Conservation (phyloP, 306 rosid genomes). For the Dryas alaskensis region DNA sequence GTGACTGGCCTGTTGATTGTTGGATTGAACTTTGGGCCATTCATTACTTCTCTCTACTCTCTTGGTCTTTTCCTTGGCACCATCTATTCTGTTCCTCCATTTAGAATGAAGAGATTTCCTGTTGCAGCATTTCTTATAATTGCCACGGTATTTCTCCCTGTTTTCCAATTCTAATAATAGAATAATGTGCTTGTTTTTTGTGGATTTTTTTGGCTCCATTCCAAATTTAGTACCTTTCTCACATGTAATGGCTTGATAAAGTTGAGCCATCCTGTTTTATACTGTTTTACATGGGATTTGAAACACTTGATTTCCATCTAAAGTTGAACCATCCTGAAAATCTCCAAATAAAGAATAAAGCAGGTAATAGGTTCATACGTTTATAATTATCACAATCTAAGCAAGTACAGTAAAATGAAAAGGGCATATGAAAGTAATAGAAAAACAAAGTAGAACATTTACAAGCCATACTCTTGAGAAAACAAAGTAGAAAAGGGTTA, state of each 20-base stretch:
- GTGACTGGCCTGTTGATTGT: conserved; percentile 70
- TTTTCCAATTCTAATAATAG: conserved; percentile 13
- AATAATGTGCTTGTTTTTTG: not conserved
- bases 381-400: not conserved
- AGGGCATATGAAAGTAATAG: not conserved
- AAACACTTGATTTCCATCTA: not conserved
- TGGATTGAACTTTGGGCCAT: conserved; percentile 78
- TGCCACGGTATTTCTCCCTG: conserved; percentile 63
- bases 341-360: not conserved
- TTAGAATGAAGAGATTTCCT: conserved; percentile 92
- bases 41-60: conserved; percentile 75
- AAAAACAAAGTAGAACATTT: not conserved
- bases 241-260: not conserved
- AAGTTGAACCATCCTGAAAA: not conserved
- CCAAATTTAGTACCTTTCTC: not conserved
- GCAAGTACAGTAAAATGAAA: not conserved
- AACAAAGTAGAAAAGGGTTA: not conserved
- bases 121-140: conserved; percentile 95
- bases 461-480: not conserved
- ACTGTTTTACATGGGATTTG: not conserved
- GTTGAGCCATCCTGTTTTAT: too few species aligned
- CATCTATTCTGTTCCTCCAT: conserved; percentile 90
- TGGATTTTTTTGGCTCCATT: not conserved
- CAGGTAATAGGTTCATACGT: not conserved
- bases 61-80: conserved; percentile 94